These are phyloP conservation scores for Candida quercuum DNA, from an alignment of 805 yeast genomes.

Conservation along the genomic window DNA sequence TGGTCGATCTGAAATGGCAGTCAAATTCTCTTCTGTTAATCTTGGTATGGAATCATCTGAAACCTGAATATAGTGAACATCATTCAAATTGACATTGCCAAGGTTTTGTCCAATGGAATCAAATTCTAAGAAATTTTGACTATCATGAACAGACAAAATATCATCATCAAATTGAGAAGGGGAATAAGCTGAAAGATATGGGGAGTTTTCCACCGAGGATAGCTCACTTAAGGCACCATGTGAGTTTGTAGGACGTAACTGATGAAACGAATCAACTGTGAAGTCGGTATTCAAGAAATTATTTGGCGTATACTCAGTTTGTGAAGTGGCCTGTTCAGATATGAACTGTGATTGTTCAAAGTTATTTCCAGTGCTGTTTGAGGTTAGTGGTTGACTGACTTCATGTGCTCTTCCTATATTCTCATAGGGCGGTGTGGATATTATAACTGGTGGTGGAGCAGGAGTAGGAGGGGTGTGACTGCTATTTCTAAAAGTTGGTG, in stretches of 20 bases:
- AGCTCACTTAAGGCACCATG: conserved; percentile 16
- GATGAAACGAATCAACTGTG: conserved; percentile 13
- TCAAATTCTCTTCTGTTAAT: conserved; percentile 19
- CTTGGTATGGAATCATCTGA: conserved; percentile 1
- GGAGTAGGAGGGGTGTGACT: neutral
- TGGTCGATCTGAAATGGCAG: conserved; percentile 3
- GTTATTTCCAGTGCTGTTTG: neutral
- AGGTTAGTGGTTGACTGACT: neutral
- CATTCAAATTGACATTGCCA: conserved; percentile 4
- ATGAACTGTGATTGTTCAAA: too few species aligned
- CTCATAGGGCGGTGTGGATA: neutral
- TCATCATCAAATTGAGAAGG: conserved; percentile 18
- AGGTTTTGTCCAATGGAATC: conserved; percentile 2
- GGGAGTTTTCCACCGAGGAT: conserved; percentile 21
- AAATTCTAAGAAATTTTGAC: conserved; percentile 2
- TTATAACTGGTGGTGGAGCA: conserved; percentile 1
- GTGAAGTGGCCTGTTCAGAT: too few species aligned
- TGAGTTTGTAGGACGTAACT: conserved; percentile 8
- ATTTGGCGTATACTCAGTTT: neutral
- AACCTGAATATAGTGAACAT: too few species aligned
- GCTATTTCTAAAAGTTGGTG: neutral
- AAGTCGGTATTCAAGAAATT: conserved; percentile 13
- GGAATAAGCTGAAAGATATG: conserved; percentile 16
- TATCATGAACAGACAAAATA: conserved; percentile 1
- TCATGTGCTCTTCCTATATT: neutral